Base-by-base conservation (phyloP, 441 rosid genomes). In the Adansonia gregorii region DNA sequence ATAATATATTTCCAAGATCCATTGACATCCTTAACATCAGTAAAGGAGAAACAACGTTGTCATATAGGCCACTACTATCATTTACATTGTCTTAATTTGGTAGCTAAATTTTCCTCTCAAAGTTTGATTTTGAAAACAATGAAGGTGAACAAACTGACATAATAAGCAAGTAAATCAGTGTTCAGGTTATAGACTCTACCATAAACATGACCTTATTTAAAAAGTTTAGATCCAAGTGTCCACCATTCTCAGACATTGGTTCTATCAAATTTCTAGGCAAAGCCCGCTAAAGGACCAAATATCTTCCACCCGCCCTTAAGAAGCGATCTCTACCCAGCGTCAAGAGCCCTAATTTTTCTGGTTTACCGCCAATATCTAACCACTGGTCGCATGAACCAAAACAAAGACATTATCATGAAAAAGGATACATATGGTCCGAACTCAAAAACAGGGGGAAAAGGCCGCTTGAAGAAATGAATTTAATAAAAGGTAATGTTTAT, bases 271-370 rank as follows among this genome's bases (percentile, higher is more conserved):
- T 20, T 20, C 12, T 4, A 52, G 5, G 58, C 19, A 52, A 15
- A 15, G 58, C 19, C n/a, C 4, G 58, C 7, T 15, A 52, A 1
- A 14, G 19, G 58, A 52, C 58, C 58, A 52, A 43, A 43, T 35
- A 35, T 35, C 41, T 35, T 35, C 41, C 41, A 35, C 41, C 6
- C 41, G 41, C 41, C 41, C 96, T 87, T 83, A 93, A 76, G 78
- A 93, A 76, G 67, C 99, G 88, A 84, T 95, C 99, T 1, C 93
- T 73, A 81, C 93, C 99, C 58, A 95, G 93, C 97, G 91, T 91
- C 81, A 95, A 83, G 87, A 93, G 93, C 91, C 93, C 99, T 54
- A 95, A 41, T 79, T 93, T 93, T 81, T 92, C 95, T 0, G 85
- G 80, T 82, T 87, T 89, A 3, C 88, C 89, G 15, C 85, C 95